These are phyloP conservation scores for Simplicillium aogashimaense DNA, from an alignment of 2,329 filamentous ascomycete genomes.

Conservation along the genomic window DNA sequence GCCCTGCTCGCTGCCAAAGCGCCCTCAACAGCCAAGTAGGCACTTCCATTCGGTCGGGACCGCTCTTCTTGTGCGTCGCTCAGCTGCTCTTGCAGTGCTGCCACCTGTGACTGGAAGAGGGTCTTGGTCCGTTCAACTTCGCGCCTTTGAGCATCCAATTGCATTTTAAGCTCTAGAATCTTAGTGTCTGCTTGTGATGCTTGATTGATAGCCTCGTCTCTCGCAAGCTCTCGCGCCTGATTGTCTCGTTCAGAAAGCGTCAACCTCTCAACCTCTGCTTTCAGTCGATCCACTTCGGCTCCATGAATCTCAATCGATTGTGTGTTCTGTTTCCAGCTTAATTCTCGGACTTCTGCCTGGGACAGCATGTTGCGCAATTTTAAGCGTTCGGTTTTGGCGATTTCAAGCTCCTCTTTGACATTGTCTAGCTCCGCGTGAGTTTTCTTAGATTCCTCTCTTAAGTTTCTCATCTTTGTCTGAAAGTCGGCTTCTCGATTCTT, in stretches of 20 bases:
- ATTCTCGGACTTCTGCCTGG: constrained; percentile 58
- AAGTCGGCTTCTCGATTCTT: constrained; percentile 73
- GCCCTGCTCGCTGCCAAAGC: constrained; percentile 40
- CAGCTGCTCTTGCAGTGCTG: constrained; percentile 34
- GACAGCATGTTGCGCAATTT: constrained; percentile 57
- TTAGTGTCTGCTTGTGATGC: constrained; percentile 49
- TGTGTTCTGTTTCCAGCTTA: constrained; percentile 52
- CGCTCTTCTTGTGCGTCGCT: constrained; percentile 23
- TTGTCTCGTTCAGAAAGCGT: constrained; percentile 52
- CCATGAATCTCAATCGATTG: constrained; percentile 52
- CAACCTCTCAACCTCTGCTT: constrained; percentile 47
- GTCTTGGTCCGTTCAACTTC: constrained; percentile 33
- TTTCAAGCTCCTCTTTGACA: constrained; percentile 48
- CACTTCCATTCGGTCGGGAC: constrained; percentile 13
- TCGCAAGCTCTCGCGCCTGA: constrained; percentile 53
- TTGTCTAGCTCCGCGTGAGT: constrained; percentile 48
- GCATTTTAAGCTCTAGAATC: constrained; percentile 47
- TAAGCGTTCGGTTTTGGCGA: constrained; percentile 48
- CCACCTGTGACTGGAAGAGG: constrained; percentile 38
- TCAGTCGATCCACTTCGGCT: constrained; percentile 50
- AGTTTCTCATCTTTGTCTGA: constrained; percentile 51
- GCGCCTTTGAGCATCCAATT: constrained; percentile 40
- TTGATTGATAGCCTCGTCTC: constrained; percentile 45
- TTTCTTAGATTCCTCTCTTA: constrained; percentile 61
- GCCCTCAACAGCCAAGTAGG: constrained; percentile 29